Percentiles rank a stretch among this genome's conserved stretches.
These are phyloP conservation scores for Exophiala oligosperma DNA, from an alignment of 2,329 filamentous ascomycete genomes.

Conservation along the genomic window DNA sequence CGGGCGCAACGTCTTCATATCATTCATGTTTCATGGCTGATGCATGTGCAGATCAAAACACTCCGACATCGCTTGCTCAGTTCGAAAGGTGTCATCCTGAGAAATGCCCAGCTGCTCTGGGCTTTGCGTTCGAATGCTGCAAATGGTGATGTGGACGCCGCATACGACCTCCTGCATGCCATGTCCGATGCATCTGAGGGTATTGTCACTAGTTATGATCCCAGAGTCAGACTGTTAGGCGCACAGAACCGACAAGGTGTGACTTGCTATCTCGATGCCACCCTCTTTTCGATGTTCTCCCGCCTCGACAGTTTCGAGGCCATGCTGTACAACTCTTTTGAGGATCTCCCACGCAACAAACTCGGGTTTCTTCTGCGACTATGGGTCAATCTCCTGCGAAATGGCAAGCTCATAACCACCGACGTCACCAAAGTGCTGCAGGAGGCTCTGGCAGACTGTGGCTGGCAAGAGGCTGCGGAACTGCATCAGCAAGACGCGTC, in stretches of 20 bases:
- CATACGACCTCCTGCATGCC: constrained; percentile 73
- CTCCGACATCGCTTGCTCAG: constrained; percentile 54
- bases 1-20: neutral
- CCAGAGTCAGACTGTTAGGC: constrained; percentile 71
- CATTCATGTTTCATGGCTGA: neutral
- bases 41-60: constrained; percentile 47
- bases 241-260: constrained; percentile 83
- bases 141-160: constrained; percentile 69
- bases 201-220: constrained; percentile 72
- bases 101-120: constrained; percentile 64
- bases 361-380: constrained; percentile 77
- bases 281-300: constrained; percentile 95
- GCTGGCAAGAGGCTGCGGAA: constrained; percentile 77
- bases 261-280: constrained; percentile 90
- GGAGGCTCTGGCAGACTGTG: constrained; percentile 77
- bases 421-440: constrained; percentile 88
- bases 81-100: constrained; percentile 56
- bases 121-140: constrained; percentile 63
- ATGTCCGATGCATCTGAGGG: constrained; percentile 81
- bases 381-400: constrained; percentile 90
- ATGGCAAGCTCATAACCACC: constrained; percentile 78
- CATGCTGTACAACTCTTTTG: constrained; percentile 78
- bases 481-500: constrained; percentile 92
- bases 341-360: constrained; percentile 69
- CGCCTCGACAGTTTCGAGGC: constrained; percentile 87